These are phyloP conservation scores for Coniophora puteana DNA, from an alignment of 1,284 basidiomycete genomes.

Conservation along the genomic window DNA sequence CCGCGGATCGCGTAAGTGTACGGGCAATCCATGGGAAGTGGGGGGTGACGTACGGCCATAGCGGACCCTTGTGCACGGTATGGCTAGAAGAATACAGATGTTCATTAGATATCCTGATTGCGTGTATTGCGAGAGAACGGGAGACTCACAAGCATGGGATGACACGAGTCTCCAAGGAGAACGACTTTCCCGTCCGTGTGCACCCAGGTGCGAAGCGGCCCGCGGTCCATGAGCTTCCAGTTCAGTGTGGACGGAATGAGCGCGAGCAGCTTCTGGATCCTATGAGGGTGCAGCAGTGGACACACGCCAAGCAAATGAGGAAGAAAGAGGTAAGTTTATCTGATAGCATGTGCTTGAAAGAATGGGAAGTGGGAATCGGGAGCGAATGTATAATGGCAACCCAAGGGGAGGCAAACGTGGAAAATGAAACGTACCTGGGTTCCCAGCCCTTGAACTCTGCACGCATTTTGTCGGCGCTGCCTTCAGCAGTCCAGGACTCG, in stretches of 20 bases:
- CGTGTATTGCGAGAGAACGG: neutral
- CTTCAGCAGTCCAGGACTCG: constrained; percentile 39
- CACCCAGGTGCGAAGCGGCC: constrained; percentile 45
- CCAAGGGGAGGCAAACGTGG: too few relatives aligned
- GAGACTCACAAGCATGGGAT: constrained; percentile 58
- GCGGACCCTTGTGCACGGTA: constrained; percentile 68
- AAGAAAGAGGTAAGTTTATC: too few relatives aligned
- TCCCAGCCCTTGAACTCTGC: constrained; percentile 45
- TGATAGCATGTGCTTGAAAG: too few relatives aligned
- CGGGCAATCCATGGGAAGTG: neutral
- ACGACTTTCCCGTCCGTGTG: constrained; percentile 43
- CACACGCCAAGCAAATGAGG: too few relatives aligned
- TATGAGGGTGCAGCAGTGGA: too few relatives aligned
- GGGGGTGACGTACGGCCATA: constrained; percentile 45
- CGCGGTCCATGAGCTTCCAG: constrained; percentile 49
- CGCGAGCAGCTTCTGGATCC: constrained; percentile 44
- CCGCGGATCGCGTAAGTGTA: neutral
- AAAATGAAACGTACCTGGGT: constrained; percentile 31
- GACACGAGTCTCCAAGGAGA: constrained; percentile 55
- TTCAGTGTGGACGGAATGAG: constrained; percentile 44
- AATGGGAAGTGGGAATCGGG: constrained; percentile 8
- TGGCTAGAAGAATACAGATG: constrained; percentile 36
- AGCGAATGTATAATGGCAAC: constrained; percentile 1
- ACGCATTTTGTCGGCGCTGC: constrained; percentile 39
- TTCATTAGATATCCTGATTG: neutral